These are phyloP conservation scores for Neolentinus lepideus DNA, from an alignment of 1,284 basidiomycete genomes.

Conservation along the genomic window DNA sequence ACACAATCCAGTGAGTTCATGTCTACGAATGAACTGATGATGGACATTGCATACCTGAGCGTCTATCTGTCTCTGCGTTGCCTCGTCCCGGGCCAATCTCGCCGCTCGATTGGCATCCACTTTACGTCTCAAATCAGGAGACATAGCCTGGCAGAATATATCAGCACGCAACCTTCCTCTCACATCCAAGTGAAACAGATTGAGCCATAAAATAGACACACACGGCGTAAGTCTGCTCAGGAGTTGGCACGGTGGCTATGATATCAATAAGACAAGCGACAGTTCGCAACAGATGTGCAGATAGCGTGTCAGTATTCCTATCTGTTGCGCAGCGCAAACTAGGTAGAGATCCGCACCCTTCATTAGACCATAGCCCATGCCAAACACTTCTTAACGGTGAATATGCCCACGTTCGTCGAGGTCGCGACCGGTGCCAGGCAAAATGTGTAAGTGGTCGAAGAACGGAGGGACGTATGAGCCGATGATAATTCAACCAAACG, in stretches of 20 bases:
- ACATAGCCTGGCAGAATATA: conserved; percentile 59
- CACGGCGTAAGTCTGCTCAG: conserved; percentile 29
- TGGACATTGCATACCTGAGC: conserved; percentile 45
- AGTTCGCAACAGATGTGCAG: neutral
- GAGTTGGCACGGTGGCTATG: conserved; percentile 12
- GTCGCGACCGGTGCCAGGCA: neutral
- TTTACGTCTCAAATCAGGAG: conserved; percentile 59
- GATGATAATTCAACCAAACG: no score
- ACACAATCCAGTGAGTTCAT: no score
- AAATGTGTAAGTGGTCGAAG: neutral
- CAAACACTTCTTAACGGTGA: conserved; percentile 37
- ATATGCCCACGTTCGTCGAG: neutral
- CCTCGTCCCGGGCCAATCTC: conserved; percentile 47
- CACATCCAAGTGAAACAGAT: neutral
- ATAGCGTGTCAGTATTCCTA: neutral
- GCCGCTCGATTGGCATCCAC: conserved; percentile 57
- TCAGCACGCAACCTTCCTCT: neutral
- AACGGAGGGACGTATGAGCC: no score
- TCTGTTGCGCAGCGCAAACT: conserved; percentile 26
- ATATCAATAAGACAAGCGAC: neutral
- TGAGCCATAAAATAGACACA: no score
- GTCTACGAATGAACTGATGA: no score
- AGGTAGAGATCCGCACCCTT: conserved; percentile 37
- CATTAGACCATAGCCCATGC: conserved; percentile 58
- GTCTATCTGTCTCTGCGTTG: conserved; percentile 42